Base-by-base conservation (phyloP, 148 eudicot genomes). In the Chenopodium berlandieri region DNA sequence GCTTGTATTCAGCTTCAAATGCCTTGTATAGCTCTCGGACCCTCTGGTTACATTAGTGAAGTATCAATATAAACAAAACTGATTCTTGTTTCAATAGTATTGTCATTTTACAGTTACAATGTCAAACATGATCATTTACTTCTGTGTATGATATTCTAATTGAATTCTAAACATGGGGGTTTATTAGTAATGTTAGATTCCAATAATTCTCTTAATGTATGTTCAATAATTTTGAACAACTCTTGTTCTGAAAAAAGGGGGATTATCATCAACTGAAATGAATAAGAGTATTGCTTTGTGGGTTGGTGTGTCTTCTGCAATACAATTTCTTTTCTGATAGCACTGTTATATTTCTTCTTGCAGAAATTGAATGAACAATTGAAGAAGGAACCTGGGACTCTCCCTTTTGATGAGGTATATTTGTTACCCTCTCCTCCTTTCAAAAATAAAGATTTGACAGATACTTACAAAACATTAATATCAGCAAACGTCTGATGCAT, bases 321-420 rank as follows among this genome's bases (percentile, higher is more conserved):
- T 32, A 31, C 4, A n/a, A 16, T 37, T 37, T 34, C 82, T 10
- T 34, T 0, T 37, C 25, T 65, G 20, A 63, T 1, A 1, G 50
- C 65, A 3, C 30, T 73, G 2, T 76, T 3, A 2, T 73, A 65
- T 78, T 81, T 63, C 65, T 81, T 83, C 30, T 69, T n/a, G n/a
- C 95, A 96, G 98, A 88, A 82, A 80, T 82, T 96, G 85, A 94
- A 96, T 81, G 90, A 92, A 78, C 95, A 92, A n/a, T 78, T 96
- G 82, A 82, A 88, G 85, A 81, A 71, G 68, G 86, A 91, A 19
- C 97, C 98, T 30, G 95, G 89, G 30, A 88, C 97, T 83, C 98
- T 90, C 78, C 97, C 95, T 14, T 96, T 94, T 79, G 91, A 94
- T n/a, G 95, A 96, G 99, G 99, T 96, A 87, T 50, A 37, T 27